Conservation (phyloP, 1,284 basidiomycete species). For the Ceratobasidium sp. region DNA sequence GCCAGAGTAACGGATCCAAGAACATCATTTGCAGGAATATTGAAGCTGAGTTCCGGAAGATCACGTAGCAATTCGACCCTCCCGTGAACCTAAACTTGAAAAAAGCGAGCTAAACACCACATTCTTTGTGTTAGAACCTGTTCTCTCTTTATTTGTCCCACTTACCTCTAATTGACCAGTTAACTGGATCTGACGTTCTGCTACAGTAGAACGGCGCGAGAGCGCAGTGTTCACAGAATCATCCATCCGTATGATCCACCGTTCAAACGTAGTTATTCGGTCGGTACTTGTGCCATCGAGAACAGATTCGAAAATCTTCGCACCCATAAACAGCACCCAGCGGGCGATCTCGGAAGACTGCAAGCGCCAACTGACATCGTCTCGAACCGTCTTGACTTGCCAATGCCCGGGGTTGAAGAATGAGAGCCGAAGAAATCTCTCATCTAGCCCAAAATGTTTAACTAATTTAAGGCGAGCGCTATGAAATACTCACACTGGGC, state of each 20-base stretch:
- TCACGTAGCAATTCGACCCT: neutral
- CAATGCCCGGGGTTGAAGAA: neutral
- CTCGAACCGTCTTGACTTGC: neutral
- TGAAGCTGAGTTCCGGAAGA: neutral
- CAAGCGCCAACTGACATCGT: slow-evolving; percentile 5
- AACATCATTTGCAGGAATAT: neutral
- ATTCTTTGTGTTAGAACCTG: neutral
- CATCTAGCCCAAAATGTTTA: neutral
- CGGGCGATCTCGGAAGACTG: neutral
- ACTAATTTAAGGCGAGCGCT: no score
- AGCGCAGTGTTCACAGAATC: neutral
- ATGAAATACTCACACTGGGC: neutral
- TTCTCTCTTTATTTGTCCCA: neutral
- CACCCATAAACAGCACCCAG: slow-evolving; percentile 1
- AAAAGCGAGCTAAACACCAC: neutral
- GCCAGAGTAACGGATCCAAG: slow-evolving; percentile 8
- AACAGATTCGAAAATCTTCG: neutral
- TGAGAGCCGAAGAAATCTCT: neutral
- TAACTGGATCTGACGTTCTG: neutral
- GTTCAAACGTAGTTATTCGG: neutral
- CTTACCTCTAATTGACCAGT: neutral
- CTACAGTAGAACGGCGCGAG: neutral
- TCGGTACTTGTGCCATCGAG: neutral
- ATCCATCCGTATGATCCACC: neutral
- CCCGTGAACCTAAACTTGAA: neutral